A percentile compares a stretch with the other conserved stretches of the same genome.
Conservation (phyloP, 345 rosid genomes). For the Syzygium jambos region DNA sequence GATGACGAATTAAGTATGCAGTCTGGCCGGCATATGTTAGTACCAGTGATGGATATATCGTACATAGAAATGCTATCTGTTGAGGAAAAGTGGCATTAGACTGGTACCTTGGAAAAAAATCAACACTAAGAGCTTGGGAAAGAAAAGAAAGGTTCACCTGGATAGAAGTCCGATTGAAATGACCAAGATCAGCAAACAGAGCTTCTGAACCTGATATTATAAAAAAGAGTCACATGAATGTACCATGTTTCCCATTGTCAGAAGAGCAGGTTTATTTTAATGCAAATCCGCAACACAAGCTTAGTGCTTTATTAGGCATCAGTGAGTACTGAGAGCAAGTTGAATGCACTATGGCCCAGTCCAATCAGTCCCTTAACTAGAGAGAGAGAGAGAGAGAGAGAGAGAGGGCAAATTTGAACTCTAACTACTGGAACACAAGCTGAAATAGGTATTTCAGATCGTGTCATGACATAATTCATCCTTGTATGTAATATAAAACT, state of each 20-base stretch:
- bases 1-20: conserved; percentile 65
- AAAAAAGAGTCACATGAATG: neutral
- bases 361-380: neutral
- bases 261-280: neutral
- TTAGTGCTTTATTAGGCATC: neutral
- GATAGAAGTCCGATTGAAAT: conserved; percentile 56
- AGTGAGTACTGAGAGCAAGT: neutral
- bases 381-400: neutral
- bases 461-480: neutral
- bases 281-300: neutral
- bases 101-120: neutral
- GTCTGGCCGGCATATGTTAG: conserved; percentile 91
- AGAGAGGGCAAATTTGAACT: neutral
- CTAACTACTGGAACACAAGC: neutral
- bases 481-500: neutral
- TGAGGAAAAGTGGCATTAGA: conserved; percentile 1
- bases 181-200: conserved; percentile 86
- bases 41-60: conserved; percentile 77
- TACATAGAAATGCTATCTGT: conserved; percentile 62
- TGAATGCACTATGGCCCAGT: neutral
- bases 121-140: neutral
- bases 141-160: conserved; percentile 21
- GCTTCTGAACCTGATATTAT: conserved; percentile 69
- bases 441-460: neutral
- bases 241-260: neutral